phyloP scores from a whole-genome alignment of 1,139 yeast genomes.

The Pneumocystis oryctolagi region DNA sequence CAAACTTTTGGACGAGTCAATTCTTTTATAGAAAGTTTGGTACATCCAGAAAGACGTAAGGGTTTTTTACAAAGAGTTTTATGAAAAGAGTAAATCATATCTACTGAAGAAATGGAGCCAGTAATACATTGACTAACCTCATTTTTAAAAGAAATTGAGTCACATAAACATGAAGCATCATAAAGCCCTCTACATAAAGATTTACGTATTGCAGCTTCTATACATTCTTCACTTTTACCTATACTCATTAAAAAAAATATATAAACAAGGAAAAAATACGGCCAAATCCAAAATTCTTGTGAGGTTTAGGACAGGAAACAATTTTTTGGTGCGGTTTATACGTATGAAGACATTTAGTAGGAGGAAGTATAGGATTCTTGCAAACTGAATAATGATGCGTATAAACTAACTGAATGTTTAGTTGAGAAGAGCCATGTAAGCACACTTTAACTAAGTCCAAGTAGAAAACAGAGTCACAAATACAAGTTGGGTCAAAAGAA shows the following conservation, averaged over 20 bases:
- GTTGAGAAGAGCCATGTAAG: not conserved
- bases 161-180: not conserved
- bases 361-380: not conserved
- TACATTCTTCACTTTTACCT: not conserved
- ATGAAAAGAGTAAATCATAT: not conserved
- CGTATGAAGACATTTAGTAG: not conserved
- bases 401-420: not conserved
- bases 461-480: not conserved
- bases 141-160: not conserved
- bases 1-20: not conserved
- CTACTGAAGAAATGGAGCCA: not conserved
- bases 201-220: not conserved
- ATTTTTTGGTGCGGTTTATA: not conserved
- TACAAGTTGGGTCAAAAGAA: not conserved
- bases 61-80: not conserved
- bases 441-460: not conserved
- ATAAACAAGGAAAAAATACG: not conserved
- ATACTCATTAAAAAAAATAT: not conserved
- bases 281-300: not conserved
- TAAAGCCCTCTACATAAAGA: not conserved
- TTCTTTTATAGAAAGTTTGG: not conserved
- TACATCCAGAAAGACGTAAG: not conserved
- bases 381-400: not conserved
- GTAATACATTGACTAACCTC: not conserved
- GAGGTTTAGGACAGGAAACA: not conserved